phyloP scores from a whole-genome alignment of 306 rosid genomes.

The Trifolium pratense region DNA sequence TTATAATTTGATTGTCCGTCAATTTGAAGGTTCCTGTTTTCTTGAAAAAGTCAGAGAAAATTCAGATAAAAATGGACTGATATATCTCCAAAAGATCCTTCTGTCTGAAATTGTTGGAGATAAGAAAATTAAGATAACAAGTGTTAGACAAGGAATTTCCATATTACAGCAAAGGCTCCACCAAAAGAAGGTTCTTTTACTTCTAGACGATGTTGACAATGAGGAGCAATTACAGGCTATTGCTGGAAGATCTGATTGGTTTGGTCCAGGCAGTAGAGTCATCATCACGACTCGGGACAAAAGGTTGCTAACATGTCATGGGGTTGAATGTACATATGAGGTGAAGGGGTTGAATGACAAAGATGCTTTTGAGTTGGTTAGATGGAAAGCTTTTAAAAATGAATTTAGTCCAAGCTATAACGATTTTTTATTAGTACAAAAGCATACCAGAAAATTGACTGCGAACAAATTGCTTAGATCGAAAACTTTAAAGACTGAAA shows the following conservation, averaged over 20 bases:
- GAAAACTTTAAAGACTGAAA: background rate
- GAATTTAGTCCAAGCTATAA: background rate
- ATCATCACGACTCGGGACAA: conserved; percentile 43
- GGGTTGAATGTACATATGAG: background rate
- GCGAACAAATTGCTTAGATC: background rate
- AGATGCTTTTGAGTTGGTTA: conserved; percentile 25
- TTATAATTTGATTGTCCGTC: background rate
- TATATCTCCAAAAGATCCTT: conserved; percentile 36
- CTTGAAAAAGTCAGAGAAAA: conserved; percentile 30
- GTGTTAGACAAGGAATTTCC: conserved; percentile 14
- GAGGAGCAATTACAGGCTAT: conserved; percentile 19
- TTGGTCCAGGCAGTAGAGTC: conserved; percentile 40
- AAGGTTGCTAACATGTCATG: conserved; percentile 20
- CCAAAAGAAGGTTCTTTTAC: conserved; percentile 18
- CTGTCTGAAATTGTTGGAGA: conserved; percentile 2
- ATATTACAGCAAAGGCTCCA: conserved; percentile 6
- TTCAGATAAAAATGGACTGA: conserved; percentile 9
- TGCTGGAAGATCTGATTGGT: conserved; percentile 39
- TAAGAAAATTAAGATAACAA: background rate
- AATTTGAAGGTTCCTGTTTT: conserved; percentile 27
- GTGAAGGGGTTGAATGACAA: background rate
- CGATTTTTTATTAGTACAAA: background rate
- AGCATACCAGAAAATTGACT: background rate
- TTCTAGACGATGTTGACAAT: conserved; percentile 44
- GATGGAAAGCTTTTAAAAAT: conserved; percentile 7